Conservation (phyloP, 2,329 filamentous ascomycete genomes). For the Helotiales sp. region DNA sequence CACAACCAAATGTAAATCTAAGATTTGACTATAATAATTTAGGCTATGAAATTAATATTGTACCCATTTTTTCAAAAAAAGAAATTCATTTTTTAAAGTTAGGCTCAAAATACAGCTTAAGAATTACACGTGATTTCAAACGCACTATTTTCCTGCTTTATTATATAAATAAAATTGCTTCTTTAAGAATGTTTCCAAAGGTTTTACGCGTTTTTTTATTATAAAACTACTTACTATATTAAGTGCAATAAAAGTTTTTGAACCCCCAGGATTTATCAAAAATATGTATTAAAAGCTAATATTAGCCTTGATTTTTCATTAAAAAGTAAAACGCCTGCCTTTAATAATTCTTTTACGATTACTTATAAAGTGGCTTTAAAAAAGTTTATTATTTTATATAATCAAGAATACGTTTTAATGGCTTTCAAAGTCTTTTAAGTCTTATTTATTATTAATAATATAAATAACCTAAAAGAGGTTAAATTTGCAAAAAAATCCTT, state of each 20-base stretch:
- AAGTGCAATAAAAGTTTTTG: not conserved
- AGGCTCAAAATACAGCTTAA: not conserved
- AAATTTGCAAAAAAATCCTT: not conserved
- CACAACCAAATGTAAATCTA: no score
- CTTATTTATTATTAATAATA: not conserved
- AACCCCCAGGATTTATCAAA: not conserved
- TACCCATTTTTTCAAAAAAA: no score
- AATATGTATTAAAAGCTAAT: not conserved
- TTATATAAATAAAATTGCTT: no score
- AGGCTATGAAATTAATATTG: no score
- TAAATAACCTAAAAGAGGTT: not conserved
- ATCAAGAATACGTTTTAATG: not conserved
- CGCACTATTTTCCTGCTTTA: no score
- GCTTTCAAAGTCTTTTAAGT: not conserved
- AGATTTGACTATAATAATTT: no score
- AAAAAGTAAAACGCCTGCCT: not conserved
- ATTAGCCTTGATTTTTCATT: not conserved
- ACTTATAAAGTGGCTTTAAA: not conserved
- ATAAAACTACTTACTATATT: not conserved
- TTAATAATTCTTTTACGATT: not conserved
- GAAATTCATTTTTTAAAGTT: no score
- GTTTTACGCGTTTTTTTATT: not conserved
- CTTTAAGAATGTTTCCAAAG: not conserved
- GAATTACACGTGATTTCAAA: no score
- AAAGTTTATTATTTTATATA: not conserved